phyloP scores from a whole-genome alignment of 805 yeast genomes.

The Nakazawaea pomicola region DNA sequence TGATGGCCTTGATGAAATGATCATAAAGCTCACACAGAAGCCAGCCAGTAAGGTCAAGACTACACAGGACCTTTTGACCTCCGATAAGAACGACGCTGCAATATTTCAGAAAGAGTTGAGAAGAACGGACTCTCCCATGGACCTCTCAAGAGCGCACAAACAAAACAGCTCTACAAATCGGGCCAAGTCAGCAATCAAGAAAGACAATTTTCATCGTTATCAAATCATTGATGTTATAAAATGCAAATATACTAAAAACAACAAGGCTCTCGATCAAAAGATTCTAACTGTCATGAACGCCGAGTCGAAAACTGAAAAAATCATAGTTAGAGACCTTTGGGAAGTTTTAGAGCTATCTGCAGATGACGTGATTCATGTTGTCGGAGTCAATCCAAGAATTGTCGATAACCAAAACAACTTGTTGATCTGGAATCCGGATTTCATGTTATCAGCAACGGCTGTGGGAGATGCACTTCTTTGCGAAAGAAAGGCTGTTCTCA shows the following conservation, averaged over 20 bases:
- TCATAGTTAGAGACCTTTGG: constrained; percentile 63
- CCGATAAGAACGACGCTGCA: constrained; percentile 10
- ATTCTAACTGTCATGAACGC: constrained; percentile 47
- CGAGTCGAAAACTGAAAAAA: constrained; percentile 26
- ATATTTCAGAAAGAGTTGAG: constrained; percentile 10
- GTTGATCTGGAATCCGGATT: constrained; percentile 82
- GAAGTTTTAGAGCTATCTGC: constrained; percentile 39
- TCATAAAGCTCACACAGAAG: constrained; percentile 9
- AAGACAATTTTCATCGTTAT: constrained; percentile 44
- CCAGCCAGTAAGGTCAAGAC: not conserved
- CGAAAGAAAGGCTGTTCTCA: constrained; percentile 62
- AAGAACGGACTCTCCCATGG: constrained; percentile 5
- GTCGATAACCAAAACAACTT: constrained; percentile 55
- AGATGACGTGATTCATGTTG: constrained; percentile 59
- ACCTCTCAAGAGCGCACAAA: not conserved
- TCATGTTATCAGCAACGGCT: constrained; percentile 73
- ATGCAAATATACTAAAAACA: constrained; percentile 26
- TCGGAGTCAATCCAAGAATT: constrained; percentile 32
- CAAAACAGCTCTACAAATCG: constrained; percentile 4
- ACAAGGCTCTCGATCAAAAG: constrained; percentile 37
- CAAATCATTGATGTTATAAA: constrained; percentile 33
- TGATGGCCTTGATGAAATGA: constrained; percentile 7
- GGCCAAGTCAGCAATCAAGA: constrained; percentile 40
- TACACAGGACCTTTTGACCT: constrained; percentile 5
- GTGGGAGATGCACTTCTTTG: constrained; percentile 76